Base-by-base conservation (phyloP, 2,329 filamentous ascomycete species). In the Dactylella cylindrospora region DNA sequence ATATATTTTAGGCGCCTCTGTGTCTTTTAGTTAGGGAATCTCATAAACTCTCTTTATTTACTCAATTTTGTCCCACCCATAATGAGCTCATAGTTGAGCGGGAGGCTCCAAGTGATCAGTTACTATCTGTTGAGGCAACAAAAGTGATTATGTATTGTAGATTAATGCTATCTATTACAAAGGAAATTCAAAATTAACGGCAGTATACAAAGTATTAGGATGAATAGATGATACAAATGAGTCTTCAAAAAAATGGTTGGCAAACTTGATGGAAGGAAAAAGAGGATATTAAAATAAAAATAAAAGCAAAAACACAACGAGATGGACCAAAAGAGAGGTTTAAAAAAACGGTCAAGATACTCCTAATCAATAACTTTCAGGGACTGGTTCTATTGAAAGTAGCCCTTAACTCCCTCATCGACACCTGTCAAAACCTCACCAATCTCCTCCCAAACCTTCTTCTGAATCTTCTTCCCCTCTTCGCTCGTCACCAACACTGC, bases 401-500 rank as follows among this genome's bases (percentile, higher is more conserved):
- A 62, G 2, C 26, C 17, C 20, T 45, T 38, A 8, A 54, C 23
- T n/a, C 31, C 22, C 1, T 17, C 36, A 20, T 62, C 49, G 8
- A 54, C 10, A 5, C 13, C 28, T 3, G 38, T 28, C 17, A 64
- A 15, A 0, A 57, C 46, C 8, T 64, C 9, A n/a, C 50, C 59
- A 20, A 64, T 40, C 15, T 64, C 59, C 22, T 57, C 33, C 17
- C 49, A 64, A 23, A 64, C 45, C 22, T 57, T 51, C 8, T 23
- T 5, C 12, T 23, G 36, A 10, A 64, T 13, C 43, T 55, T 57
- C 29, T 55, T 29, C 19, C 59, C 59, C 15, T 51, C 51, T 7
- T 62, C 57, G 12, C 46, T 57, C 0, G 59, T 55, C 10, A 57
- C 50, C 32, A 38, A 23, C n/a, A 29, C 25, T 5, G 51, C 51